phyloP scores from a whole-genome alignment of 192 early-diverging fungal species.

The Jimgerdemannia lactiflua region DNA sequence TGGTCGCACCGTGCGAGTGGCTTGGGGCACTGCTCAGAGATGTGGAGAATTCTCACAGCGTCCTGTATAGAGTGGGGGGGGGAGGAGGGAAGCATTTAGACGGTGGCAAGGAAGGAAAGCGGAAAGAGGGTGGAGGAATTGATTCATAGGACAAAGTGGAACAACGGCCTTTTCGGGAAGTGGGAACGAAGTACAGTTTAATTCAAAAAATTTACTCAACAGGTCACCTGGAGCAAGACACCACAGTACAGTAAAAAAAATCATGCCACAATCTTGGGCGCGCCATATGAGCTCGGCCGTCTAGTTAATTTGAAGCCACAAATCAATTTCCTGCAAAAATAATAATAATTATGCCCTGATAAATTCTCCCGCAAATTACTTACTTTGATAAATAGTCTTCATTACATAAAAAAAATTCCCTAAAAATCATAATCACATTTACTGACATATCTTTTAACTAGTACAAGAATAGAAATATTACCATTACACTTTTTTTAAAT shows the following conservation, averaged over 20 bases:
- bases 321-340: too few relatives aligned
- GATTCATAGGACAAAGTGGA: conserved; percentile 70
- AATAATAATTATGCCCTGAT: too few relatives aligned
- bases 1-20: conserved; percentile 82
- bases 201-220: neutral
- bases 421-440: too few relatives aligned
- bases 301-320: too few relatives aligned
- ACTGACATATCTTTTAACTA: too few relatives aligned
- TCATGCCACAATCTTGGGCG: conserved; percentile 81
- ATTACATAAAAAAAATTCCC: too few relatives aligned
- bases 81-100: neutral
- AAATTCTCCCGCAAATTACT: too few relatives aligned
- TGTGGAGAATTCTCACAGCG: conserved; percentile 58
- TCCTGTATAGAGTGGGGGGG: conserved; percentile 34
- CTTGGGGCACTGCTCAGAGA: conserved; percentile 78
- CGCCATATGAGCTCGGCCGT: too few relatives aligned
- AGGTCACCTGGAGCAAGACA: too few relatives aligned
- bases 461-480: too few relatives aligned
- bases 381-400: too few relatives aligned
- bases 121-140: conserved; percentile 20
- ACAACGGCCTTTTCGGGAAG: conserved; percentile 60
- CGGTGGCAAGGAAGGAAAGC: conserved; percentile 4
- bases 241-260: neutral
- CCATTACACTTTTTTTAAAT: too few relatives aligned
- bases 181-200: conserved; percentile 4